Base-by-base conservation (phyloP, 495 filamentous ascomycete species). In the Usnea hakonensis region DNA sequence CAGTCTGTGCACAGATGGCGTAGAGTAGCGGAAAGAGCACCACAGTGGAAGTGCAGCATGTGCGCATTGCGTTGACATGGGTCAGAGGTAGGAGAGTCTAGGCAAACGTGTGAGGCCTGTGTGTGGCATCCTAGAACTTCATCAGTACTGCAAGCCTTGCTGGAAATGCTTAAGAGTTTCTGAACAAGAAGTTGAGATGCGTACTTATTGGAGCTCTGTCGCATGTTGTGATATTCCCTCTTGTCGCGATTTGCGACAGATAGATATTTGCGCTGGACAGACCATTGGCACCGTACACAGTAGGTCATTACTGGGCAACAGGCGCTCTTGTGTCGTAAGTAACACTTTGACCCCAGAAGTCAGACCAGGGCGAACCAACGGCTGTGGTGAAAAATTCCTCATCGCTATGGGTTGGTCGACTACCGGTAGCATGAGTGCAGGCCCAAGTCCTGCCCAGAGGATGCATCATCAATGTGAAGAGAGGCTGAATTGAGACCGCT, bases 191-290 rank as follows among this genome's bases (percentile, higher is more conserved):
- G 28, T 43, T 50, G 32, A 43, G 19, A 10, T 30, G n/a, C 30
- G 33, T 21, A 23, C 37, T 17, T 40, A n/a, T 26, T 43, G 1
- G 48, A 26, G 59, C 59, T n/a, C 17, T 54, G 41, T 55, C 50
- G 37, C 46, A 30, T 55, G 28, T 61, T 55, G 23, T 50, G 28
- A n/a, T 61, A 61, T 33, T 40, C 28, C 50, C 40, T 55, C 50
- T 38, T 53, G 10, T 32, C 23, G 59, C 59, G 17, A 40, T 26
- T 44, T 53, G 46, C 59, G 37, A 61, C 50, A 32, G 41, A n/a
- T 17, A 9, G 6, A 0, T 50, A 50, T 50, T 30, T 26, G 46
- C 46, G 26, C 46, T 50, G 5, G 46, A 50, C 13, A n/a, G n/a
- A n/a, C n/a, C n/a, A n/a, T n/a, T n/a, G n/a, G n/a, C n/a, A n/a